Evolutionary conservation across 257 asterid species (phyloP), one percentile per base, ranked within the genome.

Genomic region (Paulownia fortunei): DNA sequence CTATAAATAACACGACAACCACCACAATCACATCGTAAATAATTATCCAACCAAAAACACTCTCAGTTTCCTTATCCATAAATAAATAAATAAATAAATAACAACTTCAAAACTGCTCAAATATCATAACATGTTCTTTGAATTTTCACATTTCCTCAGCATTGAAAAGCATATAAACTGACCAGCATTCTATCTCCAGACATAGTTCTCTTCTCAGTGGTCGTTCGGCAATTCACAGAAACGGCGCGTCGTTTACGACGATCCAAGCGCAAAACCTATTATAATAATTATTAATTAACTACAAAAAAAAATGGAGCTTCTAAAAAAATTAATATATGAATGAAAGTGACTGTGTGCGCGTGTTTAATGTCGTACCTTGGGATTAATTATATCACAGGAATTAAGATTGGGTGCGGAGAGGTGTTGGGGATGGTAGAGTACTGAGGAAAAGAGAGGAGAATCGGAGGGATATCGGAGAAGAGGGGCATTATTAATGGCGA

Each of bases 181-280:
- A 96, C 99, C 94, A 93, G 86, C 98, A 93, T 90, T 88, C 92
- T 89, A 21, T 88, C 87, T 39, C 92, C 92, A 21, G 94, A 77
- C 69, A 85, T 76, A 24, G 85, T 73, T 30, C 26, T 83, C 44
- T 76, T 83, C 77, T 90, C 96, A 73, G 90, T 39, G 75, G 91
- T 83, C 36, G 88, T 58, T 63, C 81, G 79, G 79, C 94, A 87
- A 61, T 78, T 87, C 77, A 86, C 72, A 9, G 85, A 39, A n/a
- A 58, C 58, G 80, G 64, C 79, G 82, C 88, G 87, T 54, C 85
- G 76, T 69, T 78, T 82, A 15, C 85, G 82, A 64, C 66, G 24
- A 46, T 62, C 73, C 37, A 72, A 64, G 12, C 63, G 76, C 70
- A 81, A 72, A 75, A 66, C 86, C 94, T 89, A 79, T 32, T 15